phyloP scores from a whole-genome alignment of 1,284 basidiomycete genomes.

The Malassezia yamatoensis region DNA sequence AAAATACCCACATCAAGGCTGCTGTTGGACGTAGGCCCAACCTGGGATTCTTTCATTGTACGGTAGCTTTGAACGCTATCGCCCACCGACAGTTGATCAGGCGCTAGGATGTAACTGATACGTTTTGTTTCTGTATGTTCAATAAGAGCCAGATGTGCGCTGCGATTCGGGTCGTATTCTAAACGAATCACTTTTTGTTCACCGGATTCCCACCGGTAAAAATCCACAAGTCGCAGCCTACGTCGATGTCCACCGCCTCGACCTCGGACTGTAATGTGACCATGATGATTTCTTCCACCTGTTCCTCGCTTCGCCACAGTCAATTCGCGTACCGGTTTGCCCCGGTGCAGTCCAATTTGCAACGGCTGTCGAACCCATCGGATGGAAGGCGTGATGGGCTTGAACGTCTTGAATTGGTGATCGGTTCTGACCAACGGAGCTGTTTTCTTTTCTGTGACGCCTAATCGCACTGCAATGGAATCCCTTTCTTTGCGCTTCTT shows the following conservation, averaged over 20 bases:
- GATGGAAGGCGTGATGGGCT: slow-evolving; percentile 71
- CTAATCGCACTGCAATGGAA: slow-evolving; percentile 34
- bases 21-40: slow-evolving; percentile 52
- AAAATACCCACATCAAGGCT: slow-evolving; percentile 71
- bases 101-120: slow-evolving; percentile 77
- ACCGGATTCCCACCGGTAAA: slow-evolving; percentile 61
- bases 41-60: slow-evolving; percentile 7
- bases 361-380: slow-evolving; percentile 76
- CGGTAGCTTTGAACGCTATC: slow-evolving; percentile 81
- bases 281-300: slow-evolving; percentile 72
- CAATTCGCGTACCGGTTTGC: slow-evolving; percentile 66
- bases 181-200: slow-evolving; percentile 80
- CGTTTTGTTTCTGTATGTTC: slow-evolving; percentile 55
- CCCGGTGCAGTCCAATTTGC: slow-evolving; percentile 70
- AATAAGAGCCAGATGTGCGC: slow-evolving; percentile 84
- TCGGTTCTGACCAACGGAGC: slow-evolving; percentile 43
- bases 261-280: slow-evolving; percentile 76
- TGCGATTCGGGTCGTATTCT: slow-evolving; percentile 90
- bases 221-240: slow-evolving; percentile 79
- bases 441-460: slow-evolving; percentile 24
- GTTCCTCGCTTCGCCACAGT: slow-evolving; percentile 72
- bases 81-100: slow-evolving; percentile 77
- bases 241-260: slow-evolving; percentile 84
- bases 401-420: slow-evolving; percentile 69
- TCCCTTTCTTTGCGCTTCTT: slow-evolving; percentile 23